phyloP scores from a whole-genome alignment of 2,329 filamentous ascomycete genomes.

The Myrmaecium sp. region DNA sequence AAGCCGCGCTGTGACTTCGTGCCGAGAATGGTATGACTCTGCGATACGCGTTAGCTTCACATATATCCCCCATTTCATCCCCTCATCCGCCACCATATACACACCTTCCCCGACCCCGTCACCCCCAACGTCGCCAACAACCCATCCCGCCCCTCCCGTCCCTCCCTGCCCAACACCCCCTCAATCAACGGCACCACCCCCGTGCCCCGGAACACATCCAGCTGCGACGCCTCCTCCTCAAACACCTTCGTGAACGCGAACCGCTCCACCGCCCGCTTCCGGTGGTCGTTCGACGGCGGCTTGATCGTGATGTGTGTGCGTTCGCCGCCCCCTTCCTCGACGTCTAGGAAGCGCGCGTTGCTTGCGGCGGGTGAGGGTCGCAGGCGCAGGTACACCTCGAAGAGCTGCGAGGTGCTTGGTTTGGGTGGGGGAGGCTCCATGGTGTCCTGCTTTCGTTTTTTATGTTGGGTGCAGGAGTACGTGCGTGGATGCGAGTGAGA shows the following conservation, averaged over 20 bases:
- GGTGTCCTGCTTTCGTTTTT: slow-evolving; percentile 2
- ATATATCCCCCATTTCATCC: background rate
- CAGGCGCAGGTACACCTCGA: slow-evolving; percentile 81
- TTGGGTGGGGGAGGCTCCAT: slow-evolving; percentile 19
- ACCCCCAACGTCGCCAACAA: slow-evolving; percentile 83
- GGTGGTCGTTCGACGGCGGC: slow-evolving; percentile 58
- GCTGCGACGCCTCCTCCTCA: slow-evolving; percentile 66
- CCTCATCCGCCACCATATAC: no score
- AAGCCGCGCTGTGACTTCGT: slow-evolving; percentile 73
- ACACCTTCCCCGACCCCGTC: slow-evolving; percentile 88
- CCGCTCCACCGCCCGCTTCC: slow-evolving; percentile 76
- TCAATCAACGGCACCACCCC: slow-evolving; percentile 60
- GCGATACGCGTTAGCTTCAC: slow-evolving; percentile 6
- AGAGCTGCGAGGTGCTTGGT: slow-evolving; percentile 41
- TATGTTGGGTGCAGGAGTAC: no score
- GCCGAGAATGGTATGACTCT: slow-evolving; percentile 94
- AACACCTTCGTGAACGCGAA: slow-evolving; percentile 93
- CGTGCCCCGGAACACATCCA: slow-evolving; percentile 72
- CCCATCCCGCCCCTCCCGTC: slow-evolving; percentile 70
- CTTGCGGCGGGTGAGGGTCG: slow-evolving; percentile 27
- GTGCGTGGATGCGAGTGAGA: no score
- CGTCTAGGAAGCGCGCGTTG: slow-evolving; percentile 57
- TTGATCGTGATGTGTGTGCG: slow-evolving; percentile 34
- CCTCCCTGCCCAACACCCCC: slow-evolving; percentile 57
- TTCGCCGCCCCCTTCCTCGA: slow-evolving; percentile 44